These are phyloP conservation scores for Aspergillus aculeatinus DNA, from an alignment of 2,329 filamentous ascomycete genomes.

Conservation along the genomic window DNA sequence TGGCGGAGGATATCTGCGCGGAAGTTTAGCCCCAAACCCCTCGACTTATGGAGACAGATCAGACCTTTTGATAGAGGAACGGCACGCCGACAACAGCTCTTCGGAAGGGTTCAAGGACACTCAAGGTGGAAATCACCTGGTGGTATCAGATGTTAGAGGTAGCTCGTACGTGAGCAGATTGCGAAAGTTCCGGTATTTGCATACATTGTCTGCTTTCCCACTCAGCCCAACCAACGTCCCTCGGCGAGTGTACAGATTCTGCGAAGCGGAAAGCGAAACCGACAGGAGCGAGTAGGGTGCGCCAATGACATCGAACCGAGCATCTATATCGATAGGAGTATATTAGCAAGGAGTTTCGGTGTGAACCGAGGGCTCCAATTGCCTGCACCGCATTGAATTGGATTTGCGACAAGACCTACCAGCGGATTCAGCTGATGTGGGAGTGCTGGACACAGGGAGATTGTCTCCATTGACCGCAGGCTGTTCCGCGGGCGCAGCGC, in stretches of 20 bases:
- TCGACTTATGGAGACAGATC: background rate
- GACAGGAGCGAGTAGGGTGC: constrained; percentile 91
- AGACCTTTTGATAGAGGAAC: constrained; percentile 80
- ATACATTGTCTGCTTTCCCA: constrained; percentile 86
- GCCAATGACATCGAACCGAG: constrained; percentile 89
- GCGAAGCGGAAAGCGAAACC: constrained; percentile 87
- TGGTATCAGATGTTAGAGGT: constrained; percentile 4
- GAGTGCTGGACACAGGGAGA: constrained; percentile 38
- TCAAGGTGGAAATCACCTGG: constrained; percentile 84
- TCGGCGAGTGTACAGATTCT: constrained; percentile 86
- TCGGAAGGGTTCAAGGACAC: constrained; percentile 78
- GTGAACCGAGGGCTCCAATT: background rate
- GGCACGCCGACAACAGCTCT: constrained; percentile 81
- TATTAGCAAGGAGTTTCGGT: constrained; percentile 16
- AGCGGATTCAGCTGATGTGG: constrained; percentile 42
- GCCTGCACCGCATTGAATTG: background rate
- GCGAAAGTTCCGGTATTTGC: constrained; percentile 19
- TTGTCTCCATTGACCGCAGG: constrained; percentile 38
- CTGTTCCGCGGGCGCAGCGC: constrained; percentile 43
- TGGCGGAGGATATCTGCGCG: constrained; percentile 73
- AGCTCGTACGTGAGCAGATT: background rate
- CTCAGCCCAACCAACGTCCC: constrained; percentile 88
- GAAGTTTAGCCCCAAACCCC: constrained; percentile 6
- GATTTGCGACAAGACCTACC: constrained; percentile 29
- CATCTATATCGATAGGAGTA: constrained; percentile 59